These are phyloP conservation scores for Phyllosticta capitalensis DNA, from an alignment of 2,329 filamentous ascomycete species.

Conservation along the genomic window DNA sequence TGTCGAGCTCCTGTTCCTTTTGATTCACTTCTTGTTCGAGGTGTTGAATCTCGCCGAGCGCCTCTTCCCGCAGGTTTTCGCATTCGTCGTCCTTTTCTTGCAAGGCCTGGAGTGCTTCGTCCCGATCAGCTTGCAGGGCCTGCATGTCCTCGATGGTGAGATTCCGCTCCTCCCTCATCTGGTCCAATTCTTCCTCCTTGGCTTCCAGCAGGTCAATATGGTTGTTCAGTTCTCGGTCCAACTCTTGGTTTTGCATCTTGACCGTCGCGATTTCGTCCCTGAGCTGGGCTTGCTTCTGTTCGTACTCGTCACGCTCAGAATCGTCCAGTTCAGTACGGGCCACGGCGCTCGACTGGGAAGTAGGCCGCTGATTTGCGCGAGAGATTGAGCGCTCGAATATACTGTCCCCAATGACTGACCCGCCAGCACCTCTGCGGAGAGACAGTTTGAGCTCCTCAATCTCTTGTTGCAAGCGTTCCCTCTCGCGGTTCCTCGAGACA, in stretches of 20 bases:
- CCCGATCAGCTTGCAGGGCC: slow-evolving; percentile 69
- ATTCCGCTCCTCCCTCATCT: slow-evolving; percentile 73
- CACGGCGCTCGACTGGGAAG: slow-evolving; percentile 56
- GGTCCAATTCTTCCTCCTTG: slow-evolving; percentile 46
- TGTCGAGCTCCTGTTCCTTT: slow-evolving; percentile 60
- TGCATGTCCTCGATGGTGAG: slow-evolving; percentile 71
- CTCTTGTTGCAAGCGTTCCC: slow-evolving; percentile 89
- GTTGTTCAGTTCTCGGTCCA: slow-evolving; percentile 75
- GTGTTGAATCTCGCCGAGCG: slow-evolving; percentile 48
- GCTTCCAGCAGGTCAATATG: slow-evolving; percentile 72
- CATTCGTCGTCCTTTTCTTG: slow-evolving; percentile 50
- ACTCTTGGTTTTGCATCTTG: slow-evolving; percentile 81
- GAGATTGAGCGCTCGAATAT: slow-evolving; percentile 92
- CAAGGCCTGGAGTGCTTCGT: slow-evolving; percentile 71
- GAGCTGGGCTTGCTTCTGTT: slow-evolving; percentile 71
- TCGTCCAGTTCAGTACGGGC: slow-evolving; percentile 55
- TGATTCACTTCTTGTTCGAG: slow-evolving; percentile 59
- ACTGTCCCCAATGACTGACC: slow-evolving; percentile 66
- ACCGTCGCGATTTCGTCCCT: slow-evolving; percentile 80
- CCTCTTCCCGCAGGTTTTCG: slow-evolving; percentile 46
- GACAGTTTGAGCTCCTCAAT: slow-evolving; percentile 94
- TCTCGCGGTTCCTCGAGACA: slow-evolving; percentile 88
- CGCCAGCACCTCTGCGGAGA: slow-evolving; percentile 56
- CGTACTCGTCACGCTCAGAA: slow-evolving; percentile 72
- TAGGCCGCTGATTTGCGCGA: slow-evolving; percentile 60